Evolutionary conservation across 177 flowering plant genomes (phyloP), one percentile per base, ranked within the genome.

Genomic region (Vitis hybrid): DNA sequence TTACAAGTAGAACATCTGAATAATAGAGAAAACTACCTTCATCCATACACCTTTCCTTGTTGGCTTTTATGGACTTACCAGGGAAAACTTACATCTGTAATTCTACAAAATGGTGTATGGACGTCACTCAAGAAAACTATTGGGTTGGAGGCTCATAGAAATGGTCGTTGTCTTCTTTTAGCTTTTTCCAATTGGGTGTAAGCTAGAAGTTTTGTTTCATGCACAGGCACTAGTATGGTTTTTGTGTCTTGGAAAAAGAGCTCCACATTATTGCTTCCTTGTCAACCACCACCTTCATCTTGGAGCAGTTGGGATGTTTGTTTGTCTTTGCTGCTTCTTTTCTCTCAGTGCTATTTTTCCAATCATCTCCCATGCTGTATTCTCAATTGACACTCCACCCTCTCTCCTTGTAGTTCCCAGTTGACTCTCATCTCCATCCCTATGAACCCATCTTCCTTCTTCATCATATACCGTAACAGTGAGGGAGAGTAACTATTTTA

Each of bases 261-360:
- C 62, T 67, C 74, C 63, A 70, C 75, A 63, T 69, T 16, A 67
- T 31, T 58, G 63, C 66, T 56, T 33, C 33, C 58, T 71, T 75
- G 71, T 79, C 77, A 78, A 80, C 67, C 45, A 57, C 67, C 65
- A 57, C 68, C 60, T 58, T 71, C 70, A 29, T 72, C 58, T 49
- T 66, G 85, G 85, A 77, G 90, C 84, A 84, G 86, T 81, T 83
- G 80, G 69, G 70, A 55, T 56, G 33, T 66, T 31, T 77, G 48
- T 69, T 68, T 70, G 71, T 66, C 67, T 65, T 22, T 64, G 31
- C 51, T 51, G 15, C 50, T 9, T 33, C 64, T 45, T 58, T 39
- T 60, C 61, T 64, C 16, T 39, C 29, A 16, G 67, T 29, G 31
- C 52, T 51, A n/a, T 56, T 70, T 22, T 51, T 51, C 1, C 21